Base-by-base conservation (phyloP, 768 basidiomycete species). In the Daedaleopsis sinensis region DNA sequence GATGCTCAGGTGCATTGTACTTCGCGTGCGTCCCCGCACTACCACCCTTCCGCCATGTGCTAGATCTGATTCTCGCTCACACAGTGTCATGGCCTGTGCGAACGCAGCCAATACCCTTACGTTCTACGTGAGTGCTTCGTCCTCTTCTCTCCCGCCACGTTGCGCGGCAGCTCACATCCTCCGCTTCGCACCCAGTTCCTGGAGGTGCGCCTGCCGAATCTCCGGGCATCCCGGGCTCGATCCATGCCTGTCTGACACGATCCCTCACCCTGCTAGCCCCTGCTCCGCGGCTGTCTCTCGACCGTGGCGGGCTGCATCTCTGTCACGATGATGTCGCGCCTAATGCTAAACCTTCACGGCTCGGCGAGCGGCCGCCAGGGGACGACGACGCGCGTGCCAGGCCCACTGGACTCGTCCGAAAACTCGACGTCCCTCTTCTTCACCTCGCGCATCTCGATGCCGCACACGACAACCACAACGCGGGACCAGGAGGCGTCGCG, bases 261-360 rank as follows among this genome's bases (percentile, higher is more conserved):
- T 49, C 47, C 48, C 46, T 46, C 48, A 6, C n/a, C 10, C 32
- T 18, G 18, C 54, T 55, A 84, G 82, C 76, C 80, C 5, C 74
- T 79, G 53, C 69, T 82, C 42, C 68, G 77, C 56, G 82, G 83
- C n/a, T 69, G 75, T 3, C 69, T 84, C 23, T 82, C 84, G 10
- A 81, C 80, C 0, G 78, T 82, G 59, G 78, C 84, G 13, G 80
- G 79, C 77, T 83, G 83, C 63, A 73, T 83, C 13, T 81, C 84
- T 5, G 75, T 84, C 10, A 79, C 77, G 1, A 76, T 84, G 77
- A 79, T 84, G 73, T 84, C 82, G 13, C 82, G 82, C 11, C 76
- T 86, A 1, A 82, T 84, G 77, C 77, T 85, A 43, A 84, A 86
- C 68, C 75, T 85, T 7, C 79, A 84, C 65, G 70, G 77, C 70